These are phyloP conservation scores for Noccaea caerulescens DNA, from an alignment of 345 rosid genomes.

Conservation along the genomic window DNA sequence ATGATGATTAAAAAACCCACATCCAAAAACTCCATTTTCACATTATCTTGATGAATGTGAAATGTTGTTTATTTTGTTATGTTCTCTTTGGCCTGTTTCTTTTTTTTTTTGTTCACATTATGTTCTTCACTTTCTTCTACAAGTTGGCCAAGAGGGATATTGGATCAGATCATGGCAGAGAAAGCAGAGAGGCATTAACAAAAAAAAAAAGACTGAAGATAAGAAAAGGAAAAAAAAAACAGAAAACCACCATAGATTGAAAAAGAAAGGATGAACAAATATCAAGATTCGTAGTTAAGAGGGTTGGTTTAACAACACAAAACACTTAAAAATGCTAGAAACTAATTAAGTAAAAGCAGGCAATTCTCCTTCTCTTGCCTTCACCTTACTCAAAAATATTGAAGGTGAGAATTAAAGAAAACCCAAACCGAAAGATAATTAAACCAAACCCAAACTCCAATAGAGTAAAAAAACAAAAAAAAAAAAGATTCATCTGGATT, in stretches of 20 bases:
- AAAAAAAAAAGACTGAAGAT: slow-evolving; percentile 14
- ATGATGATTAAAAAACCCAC: slow-evolving; percentile 18
- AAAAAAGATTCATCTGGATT: slow-evolving; percentile 31
- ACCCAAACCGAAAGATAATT: slow-evolving; percentile 24
- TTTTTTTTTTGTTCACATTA: slow-evolving; percentile 43
- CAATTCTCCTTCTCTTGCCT: slow-evolving; percentile 52
- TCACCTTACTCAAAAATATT: slow-evolving; percentile 46
- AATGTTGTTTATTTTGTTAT: slow-evolving; percentile 15
- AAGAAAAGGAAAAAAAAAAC: background rate
- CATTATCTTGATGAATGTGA: slow-evolving; percentile 39
- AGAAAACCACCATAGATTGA: slow-evolving; percentile 33
- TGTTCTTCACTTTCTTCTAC: slow-evolving; percentile 32
- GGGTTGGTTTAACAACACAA: slow-evolving; percentile 22
- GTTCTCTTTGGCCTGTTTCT: slow-evolving; percentile 32
- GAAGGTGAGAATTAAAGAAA: slow-evolving; percentile 41
- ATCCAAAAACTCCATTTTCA: slow-evolving; percentile 19
- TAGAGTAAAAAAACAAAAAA: slow-evolving; percentile 8
- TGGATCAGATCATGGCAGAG: slow-evolving; percentile 27
- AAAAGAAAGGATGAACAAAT: slow-evolving; percentile 32
- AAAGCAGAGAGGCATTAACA: slow-evolving; percentile 19
- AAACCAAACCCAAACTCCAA: slow-evolving; percentile 37
- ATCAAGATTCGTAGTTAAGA: slow-evolving; percentile 39
- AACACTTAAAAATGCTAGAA: slow-evolving; percentile 32
- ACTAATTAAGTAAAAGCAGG: slow-evolving; percentile 33
- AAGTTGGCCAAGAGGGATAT: slow-evolving; percentile 35